Percentiles rank a stretch among this genome's conserved stretches.
These are phyloP conservation scores for Russula earlei DNA, from an alignment of 768 basidiomycete species.

Conservation along the genomic window DNA sequence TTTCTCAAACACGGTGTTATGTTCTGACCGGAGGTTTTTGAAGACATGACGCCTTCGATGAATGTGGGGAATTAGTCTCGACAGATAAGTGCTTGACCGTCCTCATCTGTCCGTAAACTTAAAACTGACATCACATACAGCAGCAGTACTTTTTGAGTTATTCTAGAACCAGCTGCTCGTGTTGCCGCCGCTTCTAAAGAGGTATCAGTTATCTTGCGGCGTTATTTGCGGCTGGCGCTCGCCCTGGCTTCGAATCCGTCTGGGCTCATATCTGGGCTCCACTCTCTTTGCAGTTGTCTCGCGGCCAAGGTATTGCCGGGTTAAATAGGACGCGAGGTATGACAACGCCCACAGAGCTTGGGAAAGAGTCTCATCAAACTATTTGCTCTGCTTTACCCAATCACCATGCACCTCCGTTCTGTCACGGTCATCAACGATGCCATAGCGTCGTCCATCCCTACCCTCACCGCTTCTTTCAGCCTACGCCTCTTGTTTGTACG, in stretches of 20 bases:
- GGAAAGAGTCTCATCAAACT: neutral
- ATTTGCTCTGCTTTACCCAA: neutral
- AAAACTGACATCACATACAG: too few relatives aligned
- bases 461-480: neutral
- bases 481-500: conserved; percentile 4
- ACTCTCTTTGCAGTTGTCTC: neutral
- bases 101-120: neutral
- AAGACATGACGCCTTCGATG: too few relatives aligned
- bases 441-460: neutral
- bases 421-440: neutral
- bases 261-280: neutral
- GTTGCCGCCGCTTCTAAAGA: neutral
- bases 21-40: neutral
- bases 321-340: conserved; percentile 5
- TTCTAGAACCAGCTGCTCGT: too few relatives aligned
- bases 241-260: neutral
- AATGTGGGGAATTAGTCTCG: too few relatives aligned
- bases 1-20: neutral
- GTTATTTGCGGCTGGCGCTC: neutral
- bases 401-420: conserved; percentile 12
- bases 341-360: neutral
- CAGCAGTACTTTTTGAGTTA: too few relatives aligned
- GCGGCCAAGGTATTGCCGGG: neutral
- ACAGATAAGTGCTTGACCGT: neutral
- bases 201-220: neutral